These are phyloP conservation scores for Chlorencoelia australis DNA, from an alignment of 2,329 filamentous ascomycete species.

Conservation along the genomic window DNA sequence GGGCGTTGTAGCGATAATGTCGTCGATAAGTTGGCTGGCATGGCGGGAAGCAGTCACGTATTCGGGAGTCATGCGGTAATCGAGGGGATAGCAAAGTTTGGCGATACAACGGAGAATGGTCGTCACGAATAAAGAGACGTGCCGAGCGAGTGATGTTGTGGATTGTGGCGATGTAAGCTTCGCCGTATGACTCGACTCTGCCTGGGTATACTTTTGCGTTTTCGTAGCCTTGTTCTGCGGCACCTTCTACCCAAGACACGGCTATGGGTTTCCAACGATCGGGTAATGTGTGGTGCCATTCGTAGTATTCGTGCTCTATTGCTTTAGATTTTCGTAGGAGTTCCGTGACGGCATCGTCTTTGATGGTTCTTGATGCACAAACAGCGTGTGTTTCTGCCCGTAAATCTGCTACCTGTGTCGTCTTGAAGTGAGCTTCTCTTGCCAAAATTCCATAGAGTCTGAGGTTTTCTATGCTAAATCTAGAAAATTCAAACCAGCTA, in stretches of 20 bases:
- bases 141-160: conserved; percentile 47
- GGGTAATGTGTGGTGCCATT: conserved; percentile 41
- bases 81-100: conserved; percentile 46
- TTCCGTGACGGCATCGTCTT: conserved; percentile 39
- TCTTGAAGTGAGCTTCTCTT: no score
- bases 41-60: conserved; percentile 43
- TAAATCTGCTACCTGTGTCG: conserved; percentile 42
- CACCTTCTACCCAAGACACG: conserved; percentile 40
- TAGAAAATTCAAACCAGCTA: no score
- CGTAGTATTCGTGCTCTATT: conserved; percentile 39
- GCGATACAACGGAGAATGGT: conserved; percentile 48
- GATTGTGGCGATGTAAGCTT: conserved; percentile 47
- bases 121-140: conserved; percentile 42
- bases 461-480: no score
- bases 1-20: conserved; percentile 49
- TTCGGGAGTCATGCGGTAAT: conserved; percentile 51
- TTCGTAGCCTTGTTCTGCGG: not conserved
- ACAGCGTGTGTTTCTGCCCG: conserved; percentile 41
- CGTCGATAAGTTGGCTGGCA: conserved; percentile 42
- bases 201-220: conserved; percentile 34
- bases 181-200: conserved; percentile 46
- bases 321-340: conserved; percentile 39
- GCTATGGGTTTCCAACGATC: conserved; percentile 39
- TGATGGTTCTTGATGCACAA: conserved; percentile 35
- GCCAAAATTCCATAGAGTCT: no score